Evolutionary conservation across 495 filamentous ascomycete species (phyloP).

Genomic region (Daldinia decipiens): DNA sequence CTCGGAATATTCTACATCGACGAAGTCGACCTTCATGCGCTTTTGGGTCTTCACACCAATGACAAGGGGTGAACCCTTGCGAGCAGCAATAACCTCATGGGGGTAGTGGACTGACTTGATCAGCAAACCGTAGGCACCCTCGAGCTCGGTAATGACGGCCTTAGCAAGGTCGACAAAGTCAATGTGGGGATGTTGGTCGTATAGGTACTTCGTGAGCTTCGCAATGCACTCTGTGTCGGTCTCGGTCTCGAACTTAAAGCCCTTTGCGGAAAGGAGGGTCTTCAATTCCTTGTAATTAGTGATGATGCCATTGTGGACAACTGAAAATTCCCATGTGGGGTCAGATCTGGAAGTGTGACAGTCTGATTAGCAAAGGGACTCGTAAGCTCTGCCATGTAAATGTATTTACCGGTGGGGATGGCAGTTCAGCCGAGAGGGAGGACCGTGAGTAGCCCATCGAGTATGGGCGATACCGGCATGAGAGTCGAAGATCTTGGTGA

Average conservation of each 20-base stretch:
- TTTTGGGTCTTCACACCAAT: constrained; percentile 93
- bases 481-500: constrained; percentile 92
- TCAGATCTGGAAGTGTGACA: constrained; percentile 63
- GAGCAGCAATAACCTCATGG: constrained; percentile 95
- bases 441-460: constrained; percentile 97
- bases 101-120: constrained; percentile 99
- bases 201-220: constrained; percentile 97
- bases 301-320: constrained; percentile 99
- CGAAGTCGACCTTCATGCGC: constrained; percentile 99
- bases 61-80: constrained; percentile 96
- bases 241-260: constrained; percentile 98
- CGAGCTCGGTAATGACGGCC: constrained; percentile 96
- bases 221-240: constrained; percentile 99
- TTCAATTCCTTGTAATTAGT: constrained; percentile 99
- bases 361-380: constrained; percentile 43
- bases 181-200: constrained; percentile 93
- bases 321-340: constrained; percentile 91
- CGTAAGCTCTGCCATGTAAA: constrained; percentile 39
- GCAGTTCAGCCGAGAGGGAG: constrained; percentile 93
- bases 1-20: constrained; percentile 96
- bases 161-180: constrained; percentile 96
- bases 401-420: constrained; percentile 90
- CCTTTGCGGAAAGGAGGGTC: constrained; percentile 90
- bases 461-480: constrained; percentile 99
- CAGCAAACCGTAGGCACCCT: constrained; percentile 95